phyloP scores from a whole-genome alignment of 805 yeast species.

The Debaryomyces tyrocola region DNA sequence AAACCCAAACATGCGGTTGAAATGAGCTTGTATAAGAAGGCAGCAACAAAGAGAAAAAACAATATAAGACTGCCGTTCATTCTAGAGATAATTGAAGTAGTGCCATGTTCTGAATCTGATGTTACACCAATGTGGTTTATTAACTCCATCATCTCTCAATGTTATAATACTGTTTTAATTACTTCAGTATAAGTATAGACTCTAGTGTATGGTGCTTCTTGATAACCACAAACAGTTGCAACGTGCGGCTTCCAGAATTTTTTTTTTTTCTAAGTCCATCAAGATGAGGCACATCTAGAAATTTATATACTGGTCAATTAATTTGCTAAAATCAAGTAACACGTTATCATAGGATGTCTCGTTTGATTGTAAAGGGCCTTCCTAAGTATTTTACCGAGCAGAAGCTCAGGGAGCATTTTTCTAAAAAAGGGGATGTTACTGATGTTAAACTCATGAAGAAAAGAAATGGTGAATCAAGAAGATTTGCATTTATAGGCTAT shows the following conservation, averaged over 20 bases:
- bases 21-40: constrained; percentile 20
- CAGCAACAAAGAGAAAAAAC: constrained; percentile 12
- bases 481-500: constrained; percentile 92
- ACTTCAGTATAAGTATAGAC: neutral
- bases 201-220: neutral
- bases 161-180: neutral
- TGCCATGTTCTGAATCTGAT: constrained; percentile 15
- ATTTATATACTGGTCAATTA: neutral
- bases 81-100: constrained; percentile 4
- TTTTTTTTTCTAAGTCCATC: constrained; percentile 1
- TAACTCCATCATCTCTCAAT: constrained; percentile 24
- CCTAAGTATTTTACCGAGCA: constrained; percentile 79
- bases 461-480: constrained; percentile 80
- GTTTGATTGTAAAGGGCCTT: constrained; percentile 87
- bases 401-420: constrained; percentile 65
- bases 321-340: neutral
- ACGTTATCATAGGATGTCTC: constrained; percentile 54
- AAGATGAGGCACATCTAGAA: neutral
- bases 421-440: constrained; percentile 63
- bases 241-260: constrained; percentile 3
- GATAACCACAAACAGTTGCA: constrained; percentile 4
- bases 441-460: constrained; percentile 86
- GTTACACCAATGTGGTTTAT: constrained; percentile 30
- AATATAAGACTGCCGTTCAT: constrained; percentile 19
- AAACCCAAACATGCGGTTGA: constrained; percentile 13